A percentile compares a stretch with the other conserved stretches of the same genome.
phyloP scores from a whole-genome alignment of 1,139 yeast species.

The Taphrina flavorubra region DNA sequence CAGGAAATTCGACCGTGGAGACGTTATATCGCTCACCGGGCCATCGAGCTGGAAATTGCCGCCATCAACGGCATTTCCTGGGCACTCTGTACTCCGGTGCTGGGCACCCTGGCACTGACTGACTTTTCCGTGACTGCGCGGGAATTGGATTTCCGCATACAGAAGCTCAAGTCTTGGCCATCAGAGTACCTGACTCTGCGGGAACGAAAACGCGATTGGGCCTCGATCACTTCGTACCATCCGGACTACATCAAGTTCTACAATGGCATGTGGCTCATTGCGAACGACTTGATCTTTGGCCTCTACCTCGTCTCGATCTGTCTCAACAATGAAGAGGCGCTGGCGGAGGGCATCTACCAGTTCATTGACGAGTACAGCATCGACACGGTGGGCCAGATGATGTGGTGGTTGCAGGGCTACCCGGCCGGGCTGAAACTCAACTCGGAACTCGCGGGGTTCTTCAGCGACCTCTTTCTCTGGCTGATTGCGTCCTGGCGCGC shows the following conservation, averaged over 20 bases:
- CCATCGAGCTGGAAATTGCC: slow-evolving; percentile 1
- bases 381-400: slow-evolving; percentile 56
- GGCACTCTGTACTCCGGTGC: slow-evolving; percentile 11
- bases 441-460: slow-evolving; percentile 79
- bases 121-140: slow-evolving; percentile 65
- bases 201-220: slow-evolving; percentile 52
- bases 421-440: slow-evolving; percentile 96
- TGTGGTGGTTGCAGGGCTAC: slow-evolving; percentile 80
- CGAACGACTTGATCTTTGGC: slow-evolving; percentile 83
- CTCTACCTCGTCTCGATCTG: slow-evolving; percentile 62
- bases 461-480: slow-evolving; percentile 89
- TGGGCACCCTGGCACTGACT: slow-evolving; percentile 50
- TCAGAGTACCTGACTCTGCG: slow-evolving; percentile 70
- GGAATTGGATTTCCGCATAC: slow-evolving; percentile 77
- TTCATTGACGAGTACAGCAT: slow-evolving; percentile 52
- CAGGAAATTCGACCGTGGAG: slow-evolving; percentile 25
- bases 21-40: not conserved
- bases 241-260: slow-evolving; percentile 83
- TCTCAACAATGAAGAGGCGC: slow-evolving; percentile 53
- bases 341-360: slow-evolving; percentile 45
- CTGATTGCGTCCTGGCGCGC: slow-evolving; percentile 72
- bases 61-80: slow-evolving; percentile 16
- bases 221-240: slow-evolving; percentile 52
- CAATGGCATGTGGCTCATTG: slow-evolving; percentile 84
- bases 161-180: slow-evolving; percentile 81